A percentile compares a stretch with the other conserved stretches of the same genome.
These are phyloP conservation scores for Vicia faba DNA, from an alignment of 306 rosid species.

Conservation along the genomic window DNA sequence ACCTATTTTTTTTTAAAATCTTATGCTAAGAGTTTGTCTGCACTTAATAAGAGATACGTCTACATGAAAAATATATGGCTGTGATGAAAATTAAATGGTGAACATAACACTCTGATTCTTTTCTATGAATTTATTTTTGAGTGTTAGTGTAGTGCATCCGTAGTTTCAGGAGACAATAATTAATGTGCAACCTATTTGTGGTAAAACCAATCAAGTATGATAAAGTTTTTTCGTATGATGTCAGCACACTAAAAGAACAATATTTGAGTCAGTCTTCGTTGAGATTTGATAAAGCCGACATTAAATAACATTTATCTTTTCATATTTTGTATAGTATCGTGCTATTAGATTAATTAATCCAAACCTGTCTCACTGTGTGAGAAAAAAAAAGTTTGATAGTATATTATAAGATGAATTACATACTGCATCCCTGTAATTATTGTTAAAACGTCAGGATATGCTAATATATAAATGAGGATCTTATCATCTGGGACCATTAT, in stretches of 20 bases:
- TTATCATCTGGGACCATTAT: slow-evolving; percentile 33
- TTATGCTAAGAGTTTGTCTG: no score
- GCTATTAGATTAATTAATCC: slow-evolving; percentile 7
- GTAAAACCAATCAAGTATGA: slow-evolving; percentile 30
- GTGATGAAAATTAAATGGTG: no score
- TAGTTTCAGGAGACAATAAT: slow-evolving; percentile 11
- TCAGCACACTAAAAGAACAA: slow-evolving; percentile 32
- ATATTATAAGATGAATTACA: not conserved
- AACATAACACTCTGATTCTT: no score
- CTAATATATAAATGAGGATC: slow-evolving; percentile 26
- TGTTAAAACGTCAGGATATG: slow-evolving; percentile 12
- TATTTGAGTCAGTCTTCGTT: slow-evolving; percentile 24
- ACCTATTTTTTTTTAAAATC: no score
- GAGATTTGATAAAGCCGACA: slow-evolving; percentile 34
- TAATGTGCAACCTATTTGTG: slow-evolving; percentile 13
- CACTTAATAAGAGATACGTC: no score
- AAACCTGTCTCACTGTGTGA: not conserved
- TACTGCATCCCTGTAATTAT: not conserved
- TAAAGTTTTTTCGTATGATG: slow-evolving; percentile 24
- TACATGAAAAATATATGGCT: no score
- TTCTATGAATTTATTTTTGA: not conserved
- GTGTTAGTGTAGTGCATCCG: slow-evolving; percentile 2
- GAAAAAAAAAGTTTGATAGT: not conserved
- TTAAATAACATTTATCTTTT: slow-evolving; percentile 42
- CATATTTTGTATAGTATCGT: slow-evolving; percentile 40